Evolutionary conservation across 2,329 filamentous ascomycete species (phyloP).

Genomic region (Aureobasidium sp.): DNA sequence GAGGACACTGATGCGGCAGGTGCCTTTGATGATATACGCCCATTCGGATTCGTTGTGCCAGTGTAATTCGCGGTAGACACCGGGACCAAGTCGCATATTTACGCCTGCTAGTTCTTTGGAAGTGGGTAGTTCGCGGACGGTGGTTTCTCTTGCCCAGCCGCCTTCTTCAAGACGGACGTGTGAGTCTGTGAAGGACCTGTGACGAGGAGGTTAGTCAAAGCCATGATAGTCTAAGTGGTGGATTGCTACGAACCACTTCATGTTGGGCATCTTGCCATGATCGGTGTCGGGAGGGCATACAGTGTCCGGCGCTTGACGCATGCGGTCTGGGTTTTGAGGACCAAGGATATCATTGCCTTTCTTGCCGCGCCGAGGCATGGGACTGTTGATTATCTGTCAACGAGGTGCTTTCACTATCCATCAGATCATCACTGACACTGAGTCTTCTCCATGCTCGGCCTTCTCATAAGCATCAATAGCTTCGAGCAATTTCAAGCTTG

Average conservation of each 20-base stretch:
- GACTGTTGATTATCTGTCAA: conserved; percentile 32
- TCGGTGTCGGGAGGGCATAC: conserved; percentile 67
- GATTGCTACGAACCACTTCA: conserved; percentile 50
- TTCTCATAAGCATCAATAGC: conserved; percentile 5
- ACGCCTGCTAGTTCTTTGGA: conserved; percentile 67
- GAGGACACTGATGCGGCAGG: conserved; percentile 63
- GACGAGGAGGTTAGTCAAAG: background rate
- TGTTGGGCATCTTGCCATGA: conserved; percentile 61
- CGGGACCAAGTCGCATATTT: conserved; percentile 68
- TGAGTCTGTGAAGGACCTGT: conserved; percentile 38
- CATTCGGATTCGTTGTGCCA: conserved; percentile 65
- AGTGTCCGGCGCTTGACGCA: conserved; percentile 63
- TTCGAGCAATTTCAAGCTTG: conserved; percentile 2
- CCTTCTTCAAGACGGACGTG: conserved; percentile 55
- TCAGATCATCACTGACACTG: background rate
- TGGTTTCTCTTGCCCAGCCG: conserved; percentile 71
- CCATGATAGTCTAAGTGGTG: background rate
- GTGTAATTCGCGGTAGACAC: conserved; percentile 69
- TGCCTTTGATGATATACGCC: conserved; percentile 35
- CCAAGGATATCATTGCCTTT: conserved; percentile 60
- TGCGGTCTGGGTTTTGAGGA: conserved; percentile 60
- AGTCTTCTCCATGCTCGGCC: background rate
- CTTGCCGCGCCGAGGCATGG: conserved; percentile 55
- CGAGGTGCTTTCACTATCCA: background rate
- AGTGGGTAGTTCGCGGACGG: conserved; percentile 55